Base-by-base conservation (phyloP, 306 rosid genomes). In the Vicia sativa region DNA sequence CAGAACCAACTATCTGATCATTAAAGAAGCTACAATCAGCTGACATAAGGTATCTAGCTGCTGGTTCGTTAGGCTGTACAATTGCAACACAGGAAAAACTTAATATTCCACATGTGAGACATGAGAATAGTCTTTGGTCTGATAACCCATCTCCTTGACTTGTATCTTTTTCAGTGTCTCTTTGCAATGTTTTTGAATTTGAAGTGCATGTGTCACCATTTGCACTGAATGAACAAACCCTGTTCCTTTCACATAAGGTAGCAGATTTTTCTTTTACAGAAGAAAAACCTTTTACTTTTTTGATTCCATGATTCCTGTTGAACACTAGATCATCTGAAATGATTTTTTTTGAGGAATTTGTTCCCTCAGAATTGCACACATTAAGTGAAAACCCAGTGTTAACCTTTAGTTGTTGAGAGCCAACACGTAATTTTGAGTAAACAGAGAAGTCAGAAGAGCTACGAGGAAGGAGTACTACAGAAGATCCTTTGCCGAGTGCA, bases 61-160 rank as follows among this genome's bases (percentile, higher is more conserved):
- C 90, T 62, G 88, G 78, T 71, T 95, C 97, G 77, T 73, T 88
- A 18, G 99, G 99, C 81, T 87, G 97, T 74, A 95, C 74, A 75
- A 95, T 74, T 54, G 99, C 99, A 38, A 88, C 91, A 73, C 99
- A 95, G 25, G 96, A 84, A 84, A 95, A 95, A 85, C 91, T 81
- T 77, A 95, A 79, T 77, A 90, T 82, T 61, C 99, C 99, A 79
- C 99, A 95, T 2, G 97, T 88, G 70, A 90, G 97, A 50, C 99
- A 95, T 16, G 99, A 90, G 82, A 95, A 90, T 28, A 95, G 74
- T 80, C 96, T 87, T 78, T 95, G 95, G 44, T 95, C 95, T 48
- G 99, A 84, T 62, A 88, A 68, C 39, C 88, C 89, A 77, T 88
- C 87, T 52, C 73, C 77, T 31, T 85, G 83, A 45, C 55, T 49